Conservation (phyloP, 495 filamentous ascomycete genomes). For the Hypoxylon fragiforme region DNA sequence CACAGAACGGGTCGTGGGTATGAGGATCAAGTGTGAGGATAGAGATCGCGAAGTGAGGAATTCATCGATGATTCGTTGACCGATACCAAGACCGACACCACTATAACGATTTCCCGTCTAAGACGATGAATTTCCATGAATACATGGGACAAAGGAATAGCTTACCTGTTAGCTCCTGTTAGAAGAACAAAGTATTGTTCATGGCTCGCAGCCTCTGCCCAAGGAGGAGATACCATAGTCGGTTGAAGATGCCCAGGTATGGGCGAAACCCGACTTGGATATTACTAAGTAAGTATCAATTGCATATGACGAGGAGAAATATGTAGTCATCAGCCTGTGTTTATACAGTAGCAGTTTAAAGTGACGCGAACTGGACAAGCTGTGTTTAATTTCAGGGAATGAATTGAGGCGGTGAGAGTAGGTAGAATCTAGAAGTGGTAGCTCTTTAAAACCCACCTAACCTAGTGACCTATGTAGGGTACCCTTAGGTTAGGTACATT, state of each 20-base stretch:
- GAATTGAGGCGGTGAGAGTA: slow-evolving; percentile 26
- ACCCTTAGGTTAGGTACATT: too few species aligned
- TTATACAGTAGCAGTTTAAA: too few species aligned
- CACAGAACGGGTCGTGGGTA: slow-evolving; percentile 65
- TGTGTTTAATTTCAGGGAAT: too few species aligned
- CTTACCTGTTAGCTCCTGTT: slow-evolving; percentile 76
- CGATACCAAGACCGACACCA: slow-evolving; percentile 86
- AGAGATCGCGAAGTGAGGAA: slow-evolving; percentile 71
- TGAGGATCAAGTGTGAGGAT: slow-evolving; percentile 63
- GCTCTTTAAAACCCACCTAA: neutral
- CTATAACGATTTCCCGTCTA: slow-evolving; percentile 50
- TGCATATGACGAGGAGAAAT: neutral
- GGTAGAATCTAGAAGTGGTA: slow-evolving; percentile 7
- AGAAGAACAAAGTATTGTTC: slow-evolving; percentile 60
- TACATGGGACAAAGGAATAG: slow-evolving; percentile 2
- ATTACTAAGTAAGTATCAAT: too few species aligned
- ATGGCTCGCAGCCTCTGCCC: slow-evolving; percentile 52
- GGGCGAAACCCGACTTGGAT: neutral
- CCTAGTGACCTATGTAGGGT: too few species aligned
- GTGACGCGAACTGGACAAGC: neutral
- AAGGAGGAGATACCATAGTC: slow-evolving; percentile 52
- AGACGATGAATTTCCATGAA: slow-evolving; percentile 11
- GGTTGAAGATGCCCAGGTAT: neutral
- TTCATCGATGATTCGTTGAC: slow-evolving; percentile 85
- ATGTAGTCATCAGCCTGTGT: neutral